These are phyloP conservation scores for Castanospermum australe DNA, from an alignment of 306 rosid genomes.

Conservation along the genomic window DNA sequence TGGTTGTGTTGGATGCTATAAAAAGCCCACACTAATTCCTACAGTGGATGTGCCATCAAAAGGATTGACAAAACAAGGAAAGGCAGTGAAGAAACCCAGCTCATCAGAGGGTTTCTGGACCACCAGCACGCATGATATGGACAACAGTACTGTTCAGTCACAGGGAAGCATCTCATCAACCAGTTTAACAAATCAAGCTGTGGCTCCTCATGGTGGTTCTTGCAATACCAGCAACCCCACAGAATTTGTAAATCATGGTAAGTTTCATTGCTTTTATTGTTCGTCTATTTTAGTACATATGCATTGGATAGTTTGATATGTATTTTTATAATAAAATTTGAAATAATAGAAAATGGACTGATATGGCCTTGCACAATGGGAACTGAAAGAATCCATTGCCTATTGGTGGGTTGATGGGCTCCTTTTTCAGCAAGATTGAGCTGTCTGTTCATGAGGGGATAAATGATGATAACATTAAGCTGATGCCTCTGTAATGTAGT, in stretches of 20 bases:
- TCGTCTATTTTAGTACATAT: not conserved
- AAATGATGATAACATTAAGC: not conserved
- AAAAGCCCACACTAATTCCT: slow-evolving; percentile 41
- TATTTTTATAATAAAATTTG: not conserved
- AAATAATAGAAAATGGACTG: not conserved
- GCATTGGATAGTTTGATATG: not conserved
- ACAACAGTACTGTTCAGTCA: slow-evolving; percentile 86
- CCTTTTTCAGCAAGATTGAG: not conserved
- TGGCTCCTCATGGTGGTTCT: slow-evolving; percentile 56
- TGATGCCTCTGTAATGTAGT: not conserved
- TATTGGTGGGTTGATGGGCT: not conserved
- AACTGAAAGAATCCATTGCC: not conserved
- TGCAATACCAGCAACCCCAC: slow-evolving; percentile 44
- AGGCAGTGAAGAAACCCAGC: slow-evolving; percentile 47
- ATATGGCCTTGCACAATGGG: not conserved
- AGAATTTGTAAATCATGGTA: slow-evolving; percentile 85
- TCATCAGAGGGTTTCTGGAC: slow-evolving; percentile 89
- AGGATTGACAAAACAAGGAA: slow-evolving; percentile 29
- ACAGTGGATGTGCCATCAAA: slow-evolving; percentile 45
- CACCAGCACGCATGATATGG: slow-evolving; percentile 87
- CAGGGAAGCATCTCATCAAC: slow-evolving; percentile 88
- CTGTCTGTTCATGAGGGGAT: not conserved
- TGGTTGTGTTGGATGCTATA: slow-evolving; percentile 89
- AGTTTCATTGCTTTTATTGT: slow-evolving; percentile 14
- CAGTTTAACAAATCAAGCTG: slow-evolving; percentile 67